Percentiles rank a stretch among this genome's conserved stretches.
Conservation (phyloP, 192 early-diverging fungal species). For the Linnemannia schmuckeri region DNA sequence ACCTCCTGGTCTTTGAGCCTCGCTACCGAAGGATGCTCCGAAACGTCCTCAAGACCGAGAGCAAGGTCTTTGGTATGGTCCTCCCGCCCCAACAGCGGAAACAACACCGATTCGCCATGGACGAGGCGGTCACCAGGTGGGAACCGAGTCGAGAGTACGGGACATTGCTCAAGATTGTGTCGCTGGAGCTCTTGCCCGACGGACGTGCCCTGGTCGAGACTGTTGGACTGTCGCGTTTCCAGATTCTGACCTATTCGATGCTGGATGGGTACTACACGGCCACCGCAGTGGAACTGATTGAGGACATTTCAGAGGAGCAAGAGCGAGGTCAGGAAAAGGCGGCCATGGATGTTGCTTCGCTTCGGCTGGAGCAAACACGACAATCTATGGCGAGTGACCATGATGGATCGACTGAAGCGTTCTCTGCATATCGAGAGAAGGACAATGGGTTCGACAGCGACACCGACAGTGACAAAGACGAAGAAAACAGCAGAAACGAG, state of each 20-base stretch:
- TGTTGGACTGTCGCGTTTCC: slow-evolving; percentile 62
- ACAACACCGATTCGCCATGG: slow-evolving; percentile 9
- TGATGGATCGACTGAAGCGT: background rate
- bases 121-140: slow-evolving; percentile 7
- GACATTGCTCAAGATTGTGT: slow-evolving; percentile 63
- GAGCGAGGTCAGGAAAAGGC: slow-evolving; percentile 51
- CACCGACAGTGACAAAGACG: background rate
- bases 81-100: slow-evolving; percentile 28
- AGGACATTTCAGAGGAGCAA: slow-evolving; percentile 60
- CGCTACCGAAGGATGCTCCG: slow-evolving; percentile 73
- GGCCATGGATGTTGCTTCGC: slow-evolving; percentile 7
- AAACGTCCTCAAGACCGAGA: slow-evolving; percentile 57
- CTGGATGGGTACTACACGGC: slow-evolving; percentile 66
- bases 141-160: slow-evolving; percentile 59
- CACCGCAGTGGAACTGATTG: slow-evolving; percentile 57
- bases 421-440: background rate
- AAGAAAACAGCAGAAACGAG: slow-evolving; percentile 10
- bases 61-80: slow-evolving; percentile 68
- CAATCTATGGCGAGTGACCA: background rate
- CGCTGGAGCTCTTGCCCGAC: slow-evolving; percentile 59
- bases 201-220: slow-evolving; percentile 68
- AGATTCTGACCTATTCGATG: slow-evolving; percentile 47
- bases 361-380: background rate
- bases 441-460: background rate
- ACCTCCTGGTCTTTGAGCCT: slow-evolving; percentile 75